Evolutionary conservation across 257 asterid genomes (phyloP).

Genomic region (Solanum ahanhuiri): DNA sequence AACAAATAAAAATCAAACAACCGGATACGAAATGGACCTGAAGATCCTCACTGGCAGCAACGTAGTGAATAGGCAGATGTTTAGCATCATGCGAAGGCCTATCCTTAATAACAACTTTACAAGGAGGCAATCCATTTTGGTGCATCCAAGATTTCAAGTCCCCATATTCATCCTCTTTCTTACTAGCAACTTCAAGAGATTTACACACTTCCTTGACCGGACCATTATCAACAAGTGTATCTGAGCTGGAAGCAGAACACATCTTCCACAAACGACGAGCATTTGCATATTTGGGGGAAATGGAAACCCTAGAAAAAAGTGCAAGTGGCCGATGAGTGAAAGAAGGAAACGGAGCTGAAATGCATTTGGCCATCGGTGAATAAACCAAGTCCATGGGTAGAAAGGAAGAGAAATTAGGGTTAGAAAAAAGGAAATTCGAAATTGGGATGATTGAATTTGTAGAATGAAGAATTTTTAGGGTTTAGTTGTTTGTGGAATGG

Average conservation of each 20-base stretch:
- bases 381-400: constrained; percentile 40
- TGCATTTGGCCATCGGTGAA: constrained; percentile 40
- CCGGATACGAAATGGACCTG: constrained; percentile 27
- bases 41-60: constrained; percentile 91
- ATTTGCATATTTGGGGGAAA: constrained; percentile 10
- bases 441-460: background rate
- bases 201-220: constrained; percentile 12
- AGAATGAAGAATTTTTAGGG: background rate
- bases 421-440: background rate
- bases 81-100: constrained; percentile 57
- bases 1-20: background rate
- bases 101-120: constrained; percentile 69
- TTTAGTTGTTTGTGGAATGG: background rate
- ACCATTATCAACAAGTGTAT: constrained; percentile 36
- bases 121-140: constrained; percentile 74
- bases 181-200: constrained; percentile 31
- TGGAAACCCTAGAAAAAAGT: constrained; percentile 23
- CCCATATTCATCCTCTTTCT: constrained; percentile 27
- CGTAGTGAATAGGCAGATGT: constrained; percentile 68
- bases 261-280: constrained; percentile 16
- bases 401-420: background rate
- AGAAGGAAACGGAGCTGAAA: constrained; percentile 36
- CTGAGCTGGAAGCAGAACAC: constrained; percentile 51
- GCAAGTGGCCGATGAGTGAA: constrained; percentile 26
- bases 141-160: constrained; percentile 95